Evolutionary conservation across 2,329 filamentous ascomycete genomes (phyloP), one percentile per base, ranked within the genome.

Genomic region (Capronia coronata): DNA sequence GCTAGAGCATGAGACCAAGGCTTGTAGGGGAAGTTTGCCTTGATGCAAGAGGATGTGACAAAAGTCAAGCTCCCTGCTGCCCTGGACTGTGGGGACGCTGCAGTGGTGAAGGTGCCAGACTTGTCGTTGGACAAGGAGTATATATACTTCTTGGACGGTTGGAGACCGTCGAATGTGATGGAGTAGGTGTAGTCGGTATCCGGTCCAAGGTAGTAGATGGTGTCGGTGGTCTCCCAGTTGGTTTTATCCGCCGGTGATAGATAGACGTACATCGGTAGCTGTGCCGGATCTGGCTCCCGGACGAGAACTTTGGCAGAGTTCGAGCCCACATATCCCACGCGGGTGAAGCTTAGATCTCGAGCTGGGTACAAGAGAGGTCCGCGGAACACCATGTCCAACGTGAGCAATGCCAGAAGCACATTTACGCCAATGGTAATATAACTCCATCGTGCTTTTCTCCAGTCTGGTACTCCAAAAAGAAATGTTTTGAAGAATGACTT

Each of bases 11-110:
- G 87, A 32, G 87, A 79, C n/a, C 89, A 68, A 0, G 87, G 86
- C 37, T 78, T 86, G 68, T 98, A 98, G 0, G 93, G 93, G 48
- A 97, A 88, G 14, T 88, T 84, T 9, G 86, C 84, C 61, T 96
- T 87, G 62, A 97, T 88, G 68, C 93, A 98, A 35, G 88, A 95
- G 0, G 88, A 93, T 2, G 90, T 88, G 6, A 97, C 70, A 65
- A 98, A 98, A 0, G 87, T 94, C 61, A 95, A 91, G 49, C 81
- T 83, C 34, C 83, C 83, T 43, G 82, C 76, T 3, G 76, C 73
- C 13, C 75, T 70, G 1, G 77, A 73, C 9, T 89, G 88, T 0
- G 81, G 71, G 29, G 75, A 78, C 1, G 91, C 87, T 1, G 89
- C 84, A 0, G 87, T 83, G 2, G 78, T 79, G 62, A 98, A 95